Evolutionary conservation across 306 rosid species (phyloP).

Genomic region (Hippophae gyantsensis): DNA sequence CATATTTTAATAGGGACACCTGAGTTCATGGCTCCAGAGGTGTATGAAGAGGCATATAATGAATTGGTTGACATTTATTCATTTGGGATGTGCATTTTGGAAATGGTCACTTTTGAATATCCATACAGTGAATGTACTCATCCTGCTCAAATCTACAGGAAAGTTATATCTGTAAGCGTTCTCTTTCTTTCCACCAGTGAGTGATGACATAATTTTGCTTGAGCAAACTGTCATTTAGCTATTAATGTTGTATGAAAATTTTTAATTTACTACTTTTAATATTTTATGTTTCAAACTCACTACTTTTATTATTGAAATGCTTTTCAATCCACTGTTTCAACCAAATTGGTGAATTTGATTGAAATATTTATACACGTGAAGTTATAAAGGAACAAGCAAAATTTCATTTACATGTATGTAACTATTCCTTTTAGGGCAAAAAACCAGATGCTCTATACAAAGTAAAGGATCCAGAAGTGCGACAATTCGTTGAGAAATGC

Average conservation of each 20-base stretch:
- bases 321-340: too few relatives aligned
- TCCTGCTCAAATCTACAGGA: constrained; percentile 95
- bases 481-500: constrained; percentile 79
- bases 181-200: constrained; percentile 3
- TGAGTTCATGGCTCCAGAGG: constrained; percentile 98
- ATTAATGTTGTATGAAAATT: too few relatives aligned
- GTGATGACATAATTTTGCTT: neutral
- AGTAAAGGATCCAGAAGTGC: constrained; percentile 76
- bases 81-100: constrained; percentile 93
- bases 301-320: too few relatives aligned
- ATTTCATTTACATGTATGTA: constrained; percentile 16
- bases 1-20: constrained; percentile 61
- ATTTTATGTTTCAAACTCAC: too few relatives aligned
- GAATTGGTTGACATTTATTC: constrained; percentile 94
- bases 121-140: constrained; percentile 92
- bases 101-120: constrained; percentile 91
- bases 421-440: constrained; percentile 49
- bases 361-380: too few relatives aligned
- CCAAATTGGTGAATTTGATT: too few relatives aligned
- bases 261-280: too few relatives aligned
- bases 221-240: too few relatives aligned
- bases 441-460: constrained; percentile 85
- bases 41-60: constrained; percentile 80
- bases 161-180: constrained; percentile 79
- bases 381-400: constrained; percentile 7